A percentile compares a stretch with the other conserved stretches of the same genome.
phyloP scores from a whole-genome alignment of 2,329 filamentous ascomycete species.

The Ceratocystis cubensis region DNA sequence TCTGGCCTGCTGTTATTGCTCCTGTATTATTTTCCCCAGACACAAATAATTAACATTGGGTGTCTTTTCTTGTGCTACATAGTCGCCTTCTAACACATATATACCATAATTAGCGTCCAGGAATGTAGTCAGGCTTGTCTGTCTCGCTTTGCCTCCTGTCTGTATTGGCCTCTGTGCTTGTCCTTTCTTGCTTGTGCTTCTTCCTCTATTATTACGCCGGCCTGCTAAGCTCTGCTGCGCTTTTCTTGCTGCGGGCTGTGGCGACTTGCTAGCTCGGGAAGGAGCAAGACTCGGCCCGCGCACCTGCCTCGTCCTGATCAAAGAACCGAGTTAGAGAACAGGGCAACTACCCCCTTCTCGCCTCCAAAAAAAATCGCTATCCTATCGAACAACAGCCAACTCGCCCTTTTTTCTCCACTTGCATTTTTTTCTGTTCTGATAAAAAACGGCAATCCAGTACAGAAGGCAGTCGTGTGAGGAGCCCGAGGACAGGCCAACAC shows the following conservation, averaged over 20 bases:
- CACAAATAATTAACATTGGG: neutral
- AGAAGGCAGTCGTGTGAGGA: too few species aligned
- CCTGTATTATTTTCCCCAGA: neutral
- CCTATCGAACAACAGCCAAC: neutral
- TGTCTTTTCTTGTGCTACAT: neutral
- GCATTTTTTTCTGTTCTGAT: neutral
- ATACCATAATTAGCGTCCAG: neutral
- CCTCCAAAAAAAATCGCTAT: neutral
- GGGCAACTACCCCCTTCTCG: neutral
- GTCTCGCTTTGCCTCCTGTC: neutral
- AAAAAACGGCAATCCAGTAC: too few species aligned
- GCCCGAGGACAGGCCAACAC: neutral
- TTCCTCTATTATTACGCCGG: neutral
- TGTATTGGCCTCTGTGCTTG: too few species aligned
- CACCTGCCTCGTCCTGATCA: conserved; percentile 1
- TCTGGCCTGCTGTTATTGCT: neutral
- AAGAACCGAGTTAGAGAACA: neutral
- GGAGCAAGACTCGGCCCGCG: conserved; percentile 6
- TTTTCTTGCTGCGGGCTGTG: neutral
- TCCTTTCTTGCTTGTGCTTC: too few species aligned
- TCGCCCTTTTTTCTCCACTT: neutral
- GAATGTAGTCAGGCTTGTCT: neutral
- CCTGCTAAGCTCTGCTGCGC: neutral
- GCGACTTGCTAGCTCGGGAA: neutral
- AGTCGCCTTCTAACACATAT: neutral